Conservation (phyloP, 805 yeast species). For the Scheffersomyces lignosus region DNA sequence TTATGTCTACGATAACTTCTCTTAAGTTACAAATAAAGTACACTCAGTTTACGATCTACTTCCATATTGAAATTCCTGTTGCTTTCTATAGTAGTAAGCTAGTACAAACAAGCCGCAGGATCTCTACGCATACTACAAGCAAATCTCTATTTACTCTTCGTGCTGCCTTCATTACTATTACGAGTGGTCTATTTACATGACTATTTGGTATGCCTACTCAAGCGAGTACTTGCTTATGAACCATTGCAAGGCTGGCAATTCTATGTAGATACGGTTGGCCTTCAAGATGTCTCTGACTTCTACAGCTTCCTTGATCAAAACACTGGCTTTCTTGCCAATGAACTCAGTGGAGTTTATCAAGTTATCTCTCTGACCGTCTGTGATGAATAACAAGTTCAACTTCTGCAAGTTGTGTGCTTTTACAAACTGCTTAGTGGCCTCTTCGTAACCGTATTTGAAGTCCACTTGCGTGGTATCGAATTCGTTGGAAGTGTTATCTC, state of each 20-base stretch:
- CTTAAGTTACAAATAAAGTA: no score
- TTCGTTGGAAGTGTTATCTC: slow-evolving; percentile 36
- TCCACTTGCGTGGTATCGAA: slow-evolving; percentile 17
- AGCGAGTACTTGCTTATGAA: slow-evolving; percentile 35
- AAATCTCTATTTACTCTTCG: no score
- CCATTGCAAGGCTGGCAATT: slow-evolving; percentile 69
- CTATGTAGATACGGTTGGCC: slow-evolving; percentile 75
- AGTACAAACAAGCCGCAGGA: no score
- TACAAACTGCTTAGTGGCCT: slow-evolving; percentile 51
- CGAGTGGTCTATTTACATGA: no score
- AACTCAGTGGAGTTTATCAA: slow-evolving; percentile 58
- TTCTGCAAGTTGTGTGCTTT: slow-evolving; percentile 49
- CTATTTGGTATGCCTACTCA: no score
- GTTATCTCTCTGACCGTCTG: slow-evolving; percentile 59
- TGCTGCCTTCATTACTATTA: no score
- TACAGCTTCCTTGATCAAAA: slow-evolving; percentile 72
- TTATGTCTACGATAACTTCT: no score
- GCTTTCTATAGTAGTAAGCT: no score
- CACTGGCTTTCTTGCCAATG: slow-evolving; percentile 55
- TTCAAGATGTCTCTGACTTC: slow-evolving; percentile 81
- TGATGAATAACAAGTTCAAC: slow-evolving; percentile 66
- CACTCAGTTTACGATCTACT: no score
- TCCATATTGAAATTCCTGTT: no score
- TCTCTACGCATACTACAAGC: no score
- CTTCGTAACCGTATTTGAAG: slow-evolving; percentile 41